Conservation (phyloP, 805 yeast genomes). For the Hanseniaspora nectarophila region DNA sequence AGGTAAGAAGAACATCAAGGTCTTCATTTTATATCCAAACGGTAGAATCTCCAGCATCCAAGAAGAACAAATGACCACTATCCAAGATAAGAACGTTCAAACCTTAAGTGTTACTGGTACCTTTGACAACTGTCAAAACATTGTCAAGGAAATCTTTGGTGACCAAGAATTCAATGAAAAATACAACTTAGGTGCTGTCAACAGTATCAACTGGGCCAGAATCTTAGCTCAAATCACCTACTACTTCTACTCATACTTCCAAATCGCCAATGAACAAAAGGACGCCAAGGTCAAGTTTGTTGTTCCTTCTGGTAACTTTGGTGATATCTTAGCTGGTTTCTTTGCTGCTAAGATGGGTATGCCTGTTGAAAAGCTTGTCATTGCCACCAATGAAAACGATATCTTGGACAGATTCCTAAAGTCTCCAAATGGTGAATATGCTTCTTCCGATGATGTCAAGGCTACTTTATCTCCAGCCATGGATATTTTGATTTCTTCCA, state of each 20-base stretch:
- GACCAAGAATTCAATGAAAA: constrained; percentile 76
- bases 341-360: constrained; percentile 92
- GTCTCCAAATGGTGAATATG: constrained; percentile 56
- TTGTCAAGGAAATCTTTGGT: constrained; percentile 85
- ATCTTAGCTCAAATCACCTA: constrained; percentile 95
- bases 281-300: constrained; percentile 58
- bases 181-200: constrained; percentile 94
- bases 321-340: constrained; percentile 94
- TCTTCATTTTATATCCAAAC: constrained; percentile 89
- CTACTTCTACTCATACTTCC: constrained; percentile 86
- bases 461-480: constrained; percentile 94
- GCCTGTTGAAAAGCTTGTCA: constrained; percentile 73
- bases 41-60: constrained; percentile 96
- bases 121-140: constrained; percentile 95
- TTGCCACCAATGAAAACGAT: constrained; percentile 93
- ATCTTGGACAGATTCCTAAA: constrained; percentile 86
- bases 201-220: constrained; percentile 98
- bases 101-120: constrained; percentile 91
- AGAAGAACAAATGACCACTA: constrained; percentile 98
- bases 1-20: constrained; percentile 95
- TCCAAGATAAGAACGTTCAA: constrained; percentile 82
- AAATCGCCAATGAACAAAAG: constrained; percentile 35
- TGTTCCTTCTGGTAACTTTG: constrained; percentile 97
- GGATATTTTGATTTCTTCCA: constrained; percentile 92
- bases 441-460: constrained; percentile 62